Conservation (phyloP, 495 filamentous ascomycete species). For the Rhizodiscina lignyota region DNA sequence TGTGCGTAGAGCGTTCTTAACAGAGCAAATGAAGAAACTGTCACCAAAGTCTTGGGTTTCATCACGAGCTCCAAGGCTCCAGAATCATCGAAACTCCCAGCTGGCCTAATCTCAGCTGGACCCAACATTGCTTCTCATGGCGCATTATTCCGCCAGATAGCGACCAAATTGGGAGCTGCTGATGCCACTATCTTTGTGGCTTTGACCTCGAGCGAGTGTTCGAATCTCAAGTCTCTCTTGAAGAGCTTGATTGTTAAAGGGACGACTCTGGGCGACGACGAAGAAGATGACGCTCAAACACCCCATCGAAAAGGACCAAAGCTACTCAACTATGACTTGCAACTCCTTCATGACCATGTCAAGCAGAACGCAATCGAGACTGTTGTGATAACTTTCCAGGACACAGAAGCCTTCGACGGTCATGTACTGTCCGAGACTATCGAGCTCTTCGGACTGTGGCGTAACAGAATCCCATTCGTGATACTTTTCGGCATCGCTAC, state of each 20-base stretch:
- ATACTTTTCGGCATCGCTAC: conserved; percentile 81
- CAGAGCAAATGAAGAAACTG: no score
- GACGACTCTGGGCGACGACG: conserved; percentile 32
- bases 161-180: no score
- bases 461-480: conserved; percentile 77
- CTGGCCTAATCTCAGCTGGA: no score
- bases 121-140: no score
- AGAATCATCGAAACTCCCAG: no score
- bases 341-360: conserved; percentile 55
- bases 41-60: no score
- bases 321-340: conserved; percentile 81
- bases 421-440: conserved; percentile 64
- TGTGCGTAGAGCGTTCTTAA: no score
- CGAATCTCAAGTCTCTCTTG: conserved; percentile 67
- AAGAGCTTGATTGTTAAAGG: conserved; percentile 69
- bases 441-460: conserved; percentile 69
- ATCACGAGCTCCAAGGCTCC: no score
- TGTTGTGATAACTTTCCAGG: conserved; percentile 65
- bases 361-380: conserved; percentile 35
- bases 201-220: conserved; percentile 58
- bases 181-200: conserved; percentile 37
- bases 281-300: conserved; percentile 36
- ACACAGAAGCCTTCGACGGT: conserved; percentile 84
- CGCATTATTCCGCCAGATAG: no score
- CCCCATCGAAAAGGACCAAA: conserved; percentile 36